phyloP scores from a whole-genome alignment of 1,139 yeast species.

The Scheffersomyces segobiensis region DNA sequence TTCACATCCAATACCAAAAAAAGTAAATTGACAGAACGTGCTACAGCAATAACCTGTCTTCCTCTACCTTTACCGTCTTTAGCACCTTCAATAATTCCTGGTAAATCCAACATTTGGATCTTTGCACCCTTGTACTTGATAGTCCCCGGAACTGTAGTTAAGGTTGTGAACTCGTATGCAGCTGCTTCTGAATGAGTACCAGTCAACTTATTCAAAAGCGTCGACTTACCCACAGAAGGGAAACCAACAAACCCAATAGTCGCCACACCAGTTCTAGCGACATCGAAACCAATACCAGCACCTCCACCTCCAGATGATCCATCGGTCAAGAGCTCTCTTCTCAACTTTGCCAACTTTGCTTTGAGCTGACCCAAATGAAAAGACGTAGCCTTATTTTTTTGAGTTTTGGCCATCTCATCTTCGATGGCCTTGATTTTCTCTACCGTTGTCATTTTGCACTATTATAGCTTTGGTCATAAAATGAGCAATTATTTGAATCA shows the following conservation, averaged over 20 bases:
- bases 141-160: conserved; percentile 96
- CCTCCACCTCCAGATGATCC: conserved; percentile 82
- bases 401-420: conserved; percentile 94
- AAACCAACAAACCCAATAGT: conserved; percentile 97
- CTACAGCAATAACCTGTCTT: conserved; percentile 97
- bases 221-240: conserved; percentile 97
- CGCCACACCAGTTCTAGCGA: conserved; percentile 96
- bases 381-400: conserved; percentile 92
- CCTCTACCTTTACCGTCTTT: conserved; percentile 99
- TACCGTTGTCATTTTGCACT: conserved; percentile 70
- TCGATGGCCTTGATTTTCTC: conserved; percentile 91
- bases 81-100: conserved; percentile 99
- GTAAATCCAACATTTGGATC: conserved; percentile 95
- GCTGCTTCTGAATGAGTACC: conserved; percentile 97
- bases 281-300: conserved; percentile 91
- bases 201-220: conserved; percentile 81
- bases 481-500: too few relatives aligned
- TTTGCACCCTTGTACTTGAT: conserved; percentile 96
- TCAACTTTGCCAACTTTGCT: conserved; percentile 91
- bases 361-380: conserved; percentile 96
- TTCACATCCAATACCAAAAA: conserved; percentile 94
- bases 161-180: conserved; percentile 94
- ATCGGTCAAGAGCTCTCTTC: conserved; percentile 86
- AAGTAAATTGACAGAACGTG: conserved; percentile 89
- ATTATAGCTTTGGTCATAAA: background rate